phyloP scores from a whole-genome alignment of 768 basidiomycete genomes.

The Tremella yokohamensis region DNA sequence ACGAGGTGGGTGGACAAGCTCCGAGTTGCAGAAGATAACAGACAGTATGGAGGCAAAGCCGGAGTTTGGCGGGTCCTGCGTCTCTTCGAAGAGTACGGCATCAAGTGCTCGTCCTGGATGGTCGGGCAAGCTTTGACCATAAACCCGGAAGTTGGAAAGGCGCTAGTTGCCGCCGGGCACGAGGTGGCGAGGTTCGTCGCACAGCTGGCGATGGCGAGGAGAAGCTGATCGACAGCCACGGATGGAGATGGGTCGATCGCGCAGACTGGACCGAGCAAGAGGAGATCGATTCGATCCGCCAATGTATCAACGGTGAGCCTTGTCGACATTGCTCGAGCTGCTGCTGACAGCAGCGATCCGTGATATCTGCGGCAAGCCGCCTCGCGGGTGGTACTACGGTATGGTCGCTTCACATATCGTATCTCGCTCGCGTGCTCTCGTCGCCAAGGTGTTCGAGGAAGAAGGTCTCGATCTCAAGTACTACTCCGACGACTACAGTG shows the following conservation, averaged over 20 bases:
- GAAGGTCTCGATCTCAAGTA: constrained; percentile 32
- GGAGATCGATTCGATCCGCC: constrained; percentile 29
- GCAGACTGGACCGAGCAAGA: constrained; percentile 25
- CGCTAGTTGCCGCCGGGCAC: constrained; percentile 24
- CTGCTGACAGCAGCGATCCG: constrained; percentile 18
- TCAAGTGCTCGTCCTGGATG: constrained; percentile 31
- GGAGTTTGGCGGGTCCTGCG: constrained; percentile 41
- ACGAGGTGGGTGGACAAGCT: constrained; percentile 23
- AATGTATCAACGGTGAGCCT: constrained; percentile 23
- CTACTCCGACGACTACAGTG: constrained; percentile 31
- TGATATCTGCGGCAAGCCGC: constrained; percentile 17
- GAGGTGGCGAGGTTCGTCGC: constrained; percentile 32
- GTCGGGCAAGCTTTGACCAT: constrained; percentile 27
- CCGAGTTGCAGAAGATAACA: neutral
- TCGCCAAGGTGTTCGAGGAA: constrained; percentile 38
- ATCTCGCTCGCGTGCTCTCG: constrained; percentile 29
- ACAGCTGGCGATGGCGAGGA: neutral
- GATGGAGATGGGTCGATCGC: constrained; percentile 40
- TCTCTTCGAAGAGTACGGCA: constrained; percentile 31
- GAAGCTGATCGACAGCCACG: constrained; percentile 24
- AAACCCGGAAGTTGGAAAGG: constrained; percentile 27
- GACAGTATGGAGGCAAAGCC: constrained; percentile 37
- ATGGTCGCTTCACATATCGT: constrained; percentile 32
- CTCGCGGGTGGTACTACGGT: constrained; percentile 42
- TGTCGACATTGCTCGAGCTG: too few species aligned